phyloP scores from a whole-genome alignment of 2,329 filamentous ascomycete genomes.

The Microthyrium microscopicum region DNA sequence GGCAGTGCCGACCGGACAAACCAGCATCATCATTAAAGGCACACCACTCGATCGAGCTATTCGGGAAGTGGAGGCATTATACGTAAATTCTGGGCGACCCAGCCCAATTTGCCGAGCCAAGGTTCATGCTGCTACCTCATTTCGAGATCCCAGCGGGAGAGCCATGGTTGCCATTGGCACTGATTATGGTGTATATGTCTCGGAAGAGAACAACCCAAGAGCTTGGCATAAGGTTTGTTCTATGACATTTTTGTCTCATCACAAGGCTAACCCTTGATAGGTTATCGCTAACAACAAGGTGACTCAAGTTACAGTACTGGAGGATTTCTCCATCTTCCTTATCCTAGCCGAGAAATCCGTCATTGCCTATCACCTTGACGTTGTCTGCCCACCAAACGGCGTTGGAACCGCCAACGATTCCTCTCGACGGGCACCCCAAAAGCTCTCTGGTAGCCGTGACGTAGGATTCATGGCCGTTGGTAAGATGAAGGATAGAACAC shows the following conservation, averaged over 20 bases:
- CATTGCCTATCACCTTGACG: constrained; percentile 85
- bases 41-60: constrained; percentile 88
- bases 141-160: constrained; percentile 63
- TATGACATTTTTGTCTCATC: constrained; percentile 4
- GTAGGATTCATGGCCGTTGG: constrained; percentile 94
- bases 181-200: constrained; percentile 82
- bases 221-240: constrained; percentile 73
- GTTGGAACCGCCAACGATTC: constrained; percentile 49
- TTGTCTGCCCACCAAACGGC: constrained; percentile 44
- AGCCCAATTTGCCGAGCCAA: constrained; percentile 65
- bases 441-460: constrained; percentile 71
- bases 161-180: constrained; percentile 88
- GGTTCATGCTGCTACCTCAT: constrained; percentile 87
- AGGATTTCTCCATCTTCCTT: constrained; percentile 87
- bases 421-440: constrained; percentile 72
- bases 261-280: constrained; percentile 30
- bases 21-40: constrained; percentile 64
- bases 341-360: constrained; percentile 82
- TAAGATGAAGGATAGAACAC: constrained; percentile 86
- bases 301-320: constrained; percentile 83
- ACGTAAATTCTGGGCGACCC: constrained; percentile 48
- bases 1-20: constrained; percentile 26
- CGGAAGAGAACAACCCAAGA: constrained; percentile 74
- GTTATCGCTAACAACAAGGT: constrained; percentile 62
- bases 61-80: constrained; percentile 66